Base-by-base conservation (phyloP, 306 rosid species). In the Vachellia collinsii region DNA sequence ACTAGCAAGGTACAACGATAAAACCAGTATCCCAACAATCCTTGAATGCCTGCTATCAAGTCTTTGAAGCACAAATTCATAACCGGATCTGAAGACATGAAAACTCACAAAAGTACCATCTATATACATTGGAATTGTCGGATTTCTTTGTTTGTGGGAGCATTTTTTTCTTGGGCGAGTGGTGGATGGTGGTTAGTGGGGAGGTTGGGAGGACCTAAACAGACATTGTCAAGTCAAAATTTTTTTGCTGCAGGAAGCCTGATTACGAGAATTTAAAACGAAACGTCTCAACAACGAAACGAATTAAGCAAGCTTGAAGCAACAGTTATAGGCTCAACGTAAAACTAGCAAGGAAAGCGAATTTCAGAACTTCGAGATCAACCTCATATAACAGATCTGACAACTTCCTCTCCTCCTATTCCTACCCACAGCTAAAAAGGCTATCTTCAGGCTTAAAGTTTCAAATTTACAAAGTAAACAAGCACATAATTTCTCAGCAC, bases 341-440 rank as follows among this genome's bases (percentile, higher is more conserved):
- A 79, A 41, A 39, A 62, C 46, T 4, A 14, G 61, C 20, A 54
- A 62, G 68, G 67, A n/a, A 71, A 65, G 51, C 37, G 48, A 48
- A 70, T 70, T 75, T 23, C 29, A 59, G 22, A 58, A 50, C 63
- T 62, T 17, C 3, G 25, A 70, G 46, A 63, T 58, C 63, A 25
- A 64, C 51, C 39, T 22, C 51, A 73, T 46, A 77, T 25, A 53
- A 46, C 82, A 68, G 88, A 87, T 89, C 88, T 77, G 72, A 58
- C 54, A 67, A 44, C n/a, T 56, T 67, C 1, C 20, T 61, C 16
- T 29, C 54, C 65, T 54, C 80, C 63, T 34, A 80, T 74, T 69
- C 68, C 78, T 13, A 23, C 51, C 61, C 43, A 50, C 16, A 75
- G 63, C 63, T 11, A 0, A 6, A 74, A 54, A 54, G 36, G 1